Evolutionary conservation across 2,329 filamentous ascomycete genomes (phyloP).

Genomic region (Lasiodiplodia sp.): DNA sequence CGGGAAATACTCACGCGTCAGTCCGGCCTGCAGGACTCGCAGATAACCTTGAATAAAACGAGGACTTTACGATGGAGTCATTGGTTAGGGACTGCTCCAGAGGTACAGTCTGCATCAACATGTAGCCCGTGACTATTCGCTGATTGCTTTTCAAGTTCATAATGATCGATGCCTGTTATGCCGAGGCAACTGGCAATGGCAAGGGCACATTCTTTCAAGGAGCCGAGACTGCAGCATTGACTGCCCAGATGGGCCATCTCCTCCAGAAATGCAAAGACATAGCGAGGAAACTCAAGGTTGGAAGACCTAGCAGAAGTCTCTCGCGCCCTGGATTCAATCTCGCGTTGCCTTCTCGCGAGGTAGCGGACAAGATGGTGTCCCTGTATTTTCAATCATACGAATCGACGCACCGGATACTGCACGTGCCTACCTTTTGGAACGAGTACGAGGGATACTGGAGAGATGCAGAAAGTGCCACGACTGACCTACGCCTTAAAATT

Average conservation of each 20-base stretch:
- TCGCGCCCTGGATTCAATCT: neutral
- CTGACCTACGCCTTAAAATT: neutral
- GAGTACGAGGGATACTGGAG: conserved; percentile 37
- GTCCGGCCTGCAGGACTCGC: neutral
- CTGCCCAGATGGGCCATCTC: neutral
- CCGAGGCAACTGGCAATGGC: neutral
- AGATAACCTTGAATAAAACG: neutral
- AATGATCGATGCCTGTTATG: neutral
- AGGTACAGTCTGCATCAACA: neutral
- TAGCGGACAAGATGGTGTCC: conserved; percentile 34
- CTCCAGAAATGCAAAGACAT: neutral
- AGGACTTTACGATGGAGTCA: neutral
- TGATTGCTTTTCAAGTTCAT: neutral
- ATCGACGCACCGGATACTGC: conserved; percentile 37
- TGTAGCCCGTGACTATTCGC: neutral
- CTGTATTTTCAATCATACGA: conserved; percentile 37
- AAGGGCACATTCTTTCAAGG: neutral
- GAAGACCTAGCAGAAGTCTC: neutral
- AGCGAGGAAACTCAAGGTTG: neutral
- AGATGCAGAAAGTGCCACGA: conserved; percentile 32
- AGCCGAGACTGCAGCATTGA: neutral
- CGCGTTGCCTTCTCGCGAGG: conserved; percentile 19
- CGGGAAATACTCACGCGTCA: neutral
- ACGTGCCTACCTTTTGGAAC: conserved; percentile 37
- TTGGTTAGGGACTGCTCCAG: neutral